A percentile compares a stretch with the other conserved stretches of the same genome.
Evolutionary conservation across 257 asterid species (phyloP).

Genomic region (Nicotiana tabacum): DNA sequence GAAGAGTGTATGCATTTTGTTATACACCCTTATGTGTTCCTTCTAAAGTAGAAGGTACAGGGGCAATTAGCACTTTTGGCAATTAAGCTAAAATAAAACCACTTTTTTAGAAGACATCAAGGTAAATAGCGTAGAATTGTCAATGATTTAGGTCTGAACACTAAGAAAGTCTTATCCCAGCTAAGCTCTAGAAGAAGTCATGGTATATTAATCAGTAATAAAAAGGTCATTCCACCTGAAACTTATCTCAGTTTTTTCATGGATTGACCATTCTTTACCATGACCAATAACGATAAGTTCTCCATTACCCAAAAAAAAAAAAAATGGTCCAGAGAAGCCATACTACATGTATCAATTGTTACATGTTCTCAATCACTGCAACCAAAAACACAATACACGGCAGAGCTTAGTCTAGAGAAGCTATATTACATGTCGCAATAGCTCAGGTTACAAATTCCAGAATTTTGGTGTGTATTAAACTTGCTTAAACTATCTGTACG

Average conservation of each 20-base stretch:
- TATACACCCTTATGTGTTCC: neutral
- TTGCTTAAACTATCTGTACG: neutral
- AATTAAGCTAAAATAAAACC: neutral
- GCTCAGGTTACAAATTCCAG: neutral
- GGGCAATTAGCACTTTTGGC: constrained; percentile 4
- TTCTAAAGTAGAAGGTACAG: neutral
- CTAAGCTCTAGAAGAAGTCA: neutral
- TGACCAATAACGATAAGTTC: neutral
- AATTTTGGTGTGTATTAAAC: neutral
- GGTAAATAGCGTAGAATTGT: neutral
- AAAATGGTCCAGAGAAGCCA: neutral
- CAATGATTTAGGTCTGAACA: constrained; percentile 1
- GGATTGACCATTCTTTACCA: neutral
- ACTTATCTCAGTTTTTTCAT: neutral
- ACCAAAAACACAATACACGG: neutral
- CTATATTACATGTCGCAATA: neutral
- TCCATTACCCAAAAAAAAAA: neutral
- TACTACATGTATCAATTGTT: neutral
- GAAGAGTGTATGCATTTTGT: neutral
- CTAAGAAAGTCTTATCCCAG: neutral
- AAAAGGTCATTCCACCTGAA: constrained; percentile 2
- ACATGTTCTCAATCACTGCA: neutral
- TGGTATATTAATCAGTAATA: neutral
- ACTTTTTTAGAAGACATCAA: neutral
- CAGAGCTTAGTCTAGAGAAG: neutral